phyloP scores from a whole-genome alignment of 148 eudicot species.

The Persicaria tinctoria region DNA sequence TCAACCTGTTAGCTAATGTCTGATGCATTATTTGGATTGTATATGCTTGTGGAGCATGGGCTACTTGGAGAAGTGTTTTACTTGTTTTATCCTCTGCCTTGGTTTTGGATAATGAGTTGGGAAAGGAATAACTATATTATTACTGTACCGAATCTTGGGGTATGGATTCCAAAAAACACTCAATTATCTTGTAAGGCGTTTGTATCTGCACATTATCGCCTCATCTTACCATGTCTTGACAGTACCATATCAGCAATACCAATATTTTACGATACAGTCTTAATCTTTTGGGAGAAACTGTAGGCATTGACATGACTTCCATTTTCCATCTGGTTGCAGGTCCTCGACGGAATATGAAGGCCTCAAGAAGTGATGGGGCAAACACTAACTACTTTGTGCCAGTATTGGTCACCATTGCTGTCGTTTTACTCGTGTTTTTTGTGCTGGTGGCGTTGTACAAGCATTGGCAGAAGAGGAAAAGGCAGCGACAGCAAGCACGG shows the following conservation, averaged over 20 bases:
- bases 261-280: no score
- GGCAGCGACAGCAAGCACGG: constrained; percentile 75
- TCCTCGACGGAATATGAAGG: constrained; percentile 6
- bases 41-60: not conserved
- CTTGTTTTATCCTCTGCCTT: not conserved
- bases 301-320: not conserved
- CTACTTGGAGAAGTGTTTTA: not conserved
- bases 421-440: constrained; percentile 27
- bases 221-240: no score
- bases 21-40: not conserved
- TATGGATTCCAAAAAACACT: no score
- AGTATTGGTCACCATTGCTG: constrained; percentile 30
- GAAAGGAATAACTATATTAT: no score
- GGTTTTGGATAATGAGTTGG: not conserved
- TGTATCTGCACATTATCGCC: no score
- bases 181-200: no score
- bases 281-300: not conserved
- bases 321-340: constrained; percentile 27
- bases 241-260: no score
- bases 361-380: constrained; percentile 10
- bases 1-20: not conserved
- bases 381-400: constrained; percentile 25
- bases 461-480: constrained; percentile 64
- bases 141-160: no score
- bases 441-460: constrained; percentile 45